Percentiles rank a stretch among this genome's conserved stretches.
These are phyloP conservation scores for Irpex sp. DNA, from an alignment of 1,284 basidiomycete genomes.

Conservation along the genomic window DNA sequence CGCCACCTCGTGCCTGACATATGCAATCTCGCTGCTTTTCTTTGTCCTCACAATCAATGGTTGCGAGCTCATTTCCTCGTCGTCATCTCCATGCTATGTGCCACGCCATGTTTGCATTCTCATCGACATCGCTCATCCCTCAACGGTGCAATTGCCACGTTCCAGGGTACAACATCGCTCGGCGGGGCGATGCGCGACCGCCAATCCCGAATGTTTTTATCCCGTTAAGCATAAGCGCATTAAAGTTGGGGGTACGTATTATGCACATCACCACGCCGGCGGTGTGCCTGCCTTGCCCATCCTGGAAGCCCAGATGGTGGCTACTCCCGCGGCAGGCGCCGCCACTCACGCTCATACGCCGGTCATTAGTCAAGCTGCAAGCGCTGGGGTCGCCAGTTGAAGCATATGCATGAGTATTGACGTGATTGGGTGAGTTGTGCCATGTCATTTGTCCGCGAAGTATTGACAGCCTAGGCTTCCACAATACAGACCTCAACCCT, in stretches of 20 bases:
- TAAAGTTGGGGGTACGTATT: neutral
- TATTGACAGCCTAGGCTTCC: neutral
- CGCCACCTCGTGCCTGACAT: neutral
- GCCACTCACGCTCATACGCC: neutral
- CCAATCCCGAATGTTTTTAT: neutral
- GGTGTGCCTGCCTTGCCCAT: neutral
- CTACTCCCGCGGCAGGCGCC: neutral
- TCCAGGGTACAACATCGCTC: neutral
- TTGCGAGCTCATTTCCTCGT: neutral
- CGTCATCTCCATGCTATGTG: neutral
- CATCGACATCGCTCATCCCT: neutral
- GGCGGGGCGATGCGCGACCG: neutral
- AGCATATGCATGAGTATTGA: neutral
- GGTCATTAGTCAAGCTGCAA: neutral
- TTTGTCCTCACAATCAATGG: neutral
- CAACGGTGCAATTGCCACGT: neutral
- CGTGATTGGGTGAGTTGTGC: slow-evolving; percentile 1
- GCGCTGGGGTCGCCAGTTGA: neutral
- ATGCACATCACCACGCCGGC: neutral
- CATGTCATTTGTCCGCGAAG: neutral
- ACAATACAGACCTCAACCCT: neutral
- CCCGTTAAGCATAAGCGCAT: neutral
- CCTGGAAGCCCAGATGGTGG: no score
- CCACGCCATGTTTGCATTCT: neutral
- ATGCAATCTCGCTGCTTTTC: neutral